Evolutionary conservation across 345 rosid species (phyloP), one percentile per base, ranked within the genome.

Genomic region (Citrus sp.): DNA sequence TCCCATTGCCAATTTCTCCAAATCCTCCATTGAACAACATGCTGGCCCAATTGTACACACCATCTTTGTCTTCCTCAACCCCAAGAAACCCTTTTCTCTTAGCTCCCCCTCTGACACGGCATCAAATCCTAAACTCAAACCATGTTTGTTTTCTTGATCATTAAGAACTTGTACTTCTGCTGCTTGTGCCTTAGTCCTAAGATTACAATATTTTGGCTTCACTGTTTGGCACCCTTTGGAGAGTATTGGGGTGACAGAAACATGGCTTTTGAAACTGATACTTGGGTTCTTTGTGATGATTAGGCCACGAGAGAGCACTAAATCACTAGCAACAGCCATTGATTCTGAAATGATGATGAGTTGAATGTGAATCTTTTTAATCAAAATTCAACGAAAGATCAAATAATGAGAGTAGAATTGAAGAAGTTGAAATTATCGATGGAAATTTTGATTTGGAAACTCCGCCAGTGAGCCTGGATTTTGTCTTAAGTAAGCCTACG

Each of bases 41-140:
- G 95, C 87, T 6, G 95, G 95, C 58, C 95, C 95, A 60, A 91
- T 84, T 3, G 95, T 91, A 84, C 92, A 89, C 74, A 91, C 95
- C 3, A 91, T 82, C 87, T 91, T 91, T 27, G 92, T 91, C 87
- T 88, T 91, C 89, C 95, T 85, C 90, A 89, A 78, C 73, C 95
- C 92, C 78, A 87, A 35, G 77, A 89, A 89, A 42, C 95, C 95
- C 73, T 85, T 89, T 76, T 87, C 92, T 46, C 87, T 84, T 87
- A 89, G 63, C 86, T 89, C 95, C 54, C 74, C 80, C 79, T 87
- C 89, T 0, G 87, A 80, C 35, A 84, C 92, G 58, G 79, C 82
- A 80, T 91, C 92, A 30, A 89, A 74, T 61, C 89, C 86, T 73
- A 84, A 21, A 70, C 62, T 75, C 70, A 46, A 22, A 38, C 67